A percentile compares a stretch with the other conserved stretches of the same genome.
phyloP scores from a whole-genome alignment of 495 filamentous ascomycete genomes.

The Podospora sp. region DNA sequence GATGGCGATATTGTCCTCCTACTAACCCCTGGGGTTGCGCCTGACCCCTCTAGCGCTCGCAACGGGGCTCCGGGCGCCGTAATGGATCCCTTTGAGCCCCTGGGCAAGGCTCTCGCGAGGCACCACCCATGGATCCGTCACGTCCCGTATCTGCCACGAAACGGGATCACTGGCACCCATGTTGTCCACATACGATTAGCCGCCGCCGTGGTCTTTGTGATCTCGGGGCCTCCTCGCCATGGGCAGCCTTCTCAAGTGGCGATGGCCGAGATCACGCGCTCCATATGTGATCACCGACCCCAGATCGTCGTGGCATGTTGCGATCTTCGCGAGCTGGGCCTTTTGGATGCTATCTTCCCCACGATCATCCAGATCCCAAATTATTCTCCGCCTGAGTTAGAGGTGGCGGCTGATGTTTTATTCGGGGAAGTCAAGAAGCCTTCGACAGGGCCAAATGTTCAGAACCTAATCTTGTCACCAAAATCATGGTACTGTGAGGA shows the following conservation, averaged over 20 bases:
- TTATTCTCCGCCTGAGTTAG: constrained; percentile 54
- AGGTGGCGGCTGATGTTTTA: constrained; percentile 56
- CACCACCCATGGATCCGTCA: constrained; percentile 60
- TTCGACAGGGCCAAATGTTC: constrained; percentile 30
- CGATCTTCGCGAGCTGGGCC: constrained; percentile 38
- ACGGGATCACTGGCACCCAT: constrained; percentile 62
- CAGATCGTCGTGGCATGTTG: constrained; percentile 55
- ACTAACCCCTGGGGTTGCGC: constrained; percentile 60
- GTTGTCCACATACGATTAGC: constrained; percentile 61
- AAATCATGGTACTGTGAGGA: constrained; percentile 51
- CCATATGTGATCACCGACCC: constrained; percentile 51
- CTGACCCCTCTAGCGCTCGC: constrained; percentile 35
- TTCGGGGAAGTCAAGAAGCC: constrained; percentile 43
- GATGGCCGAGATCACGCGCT: constrained; percentile 46
- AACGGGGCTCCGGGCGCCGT: constrained; percentile 18
- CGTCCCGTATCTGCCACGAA: constrained; percentile 59
- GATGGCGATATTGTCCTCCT: constrained; percentile 58
- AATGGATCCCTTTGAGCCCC: constrained; percentile 62
- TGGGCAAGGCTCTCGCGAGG: constrained; percentile 57
- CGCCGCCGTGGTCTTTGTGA: constrained; percentile 56
- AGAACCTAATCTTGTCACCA: constrained; percentile 43
- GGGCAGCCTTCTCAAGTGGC: constrained; percentile 46
- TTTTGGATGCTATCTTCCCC: constrained; percentile 45
- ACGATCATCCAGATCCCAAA: constrained; percentile 52
- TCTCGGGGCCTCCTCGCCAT: constrained; percentile 42